Percentiles rank a stretch among this genome's conserved stretches.
Conservation (phyloP, 1,139 yeast genomes). For the Blastobotrys malaysiensis region DNA sequence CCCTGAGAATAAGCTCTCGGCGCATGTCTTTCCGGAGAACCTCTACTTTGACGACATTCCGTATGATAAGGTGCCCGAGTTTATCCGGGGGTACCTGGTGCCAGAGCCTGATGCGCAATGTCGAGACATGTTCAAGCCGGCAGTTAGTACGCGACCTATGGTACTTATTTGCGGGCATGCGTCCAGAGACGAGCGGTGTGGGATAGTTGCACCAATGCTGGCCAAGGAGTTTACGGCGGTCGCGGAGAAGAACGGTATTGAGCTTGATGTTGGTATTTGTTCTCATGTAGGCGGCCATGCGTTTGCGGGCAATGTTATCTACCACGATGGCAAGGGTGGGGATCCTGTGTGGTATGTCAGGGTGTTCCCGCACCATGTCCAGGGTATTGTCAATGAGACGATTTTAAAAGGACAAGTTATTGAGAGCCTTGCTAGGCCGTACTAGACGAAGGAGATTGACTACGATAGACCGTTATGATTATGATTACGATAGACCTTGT, state of each 20-base stretch:
- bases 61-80: slow-evolving; percentile 33
- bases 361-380: slow-evolving; percentile 58
- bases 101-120: background rate
- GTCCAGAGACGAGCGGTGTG: slow-evolving; percentile 62
- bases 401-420: slow-evolving; percentile 45
- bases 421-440: slow-evolving; percentile 45
- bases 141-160: slow-evolving; percentile 10
- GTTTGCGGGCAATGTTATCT: slow-evolving; percentile 69
- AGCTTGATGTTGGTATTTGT: slow-evolving; percentile 44
- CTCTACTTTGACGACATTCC: slow-evolving; percentile 37
- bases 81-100: slow-evolving; percentile 40
- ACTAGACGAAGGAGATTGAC: background rate
- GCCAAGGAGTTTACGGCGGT: slow-evolving; percentile 46
- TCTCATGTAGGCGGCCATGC: slow-evolving; percentile 77
- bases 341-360: slow-evolving; percentile 65
- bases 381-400: slow-evolving; percentile 57
- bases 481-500: background rate
- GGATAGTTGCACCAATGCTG: slow-evolving; percentile 54
- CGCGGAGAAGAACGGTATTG: slow-evolving; percentile 32
- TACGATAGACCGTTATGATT: background rate
- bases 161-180: slow-evolving; percentile 63
- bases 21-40: slow-evolving; percentile 53
- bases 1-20: slow-evolving; percentile 17
- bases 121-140: background rate
- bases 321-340: slow-evolving; percentile 36